Evolutionary conservation across 2,329 filamentous ascomycete genomes (phyloP), one percentile per base, ranked within the genome.

Genomic region (Graphiopsis chlorocephala): DNA sequence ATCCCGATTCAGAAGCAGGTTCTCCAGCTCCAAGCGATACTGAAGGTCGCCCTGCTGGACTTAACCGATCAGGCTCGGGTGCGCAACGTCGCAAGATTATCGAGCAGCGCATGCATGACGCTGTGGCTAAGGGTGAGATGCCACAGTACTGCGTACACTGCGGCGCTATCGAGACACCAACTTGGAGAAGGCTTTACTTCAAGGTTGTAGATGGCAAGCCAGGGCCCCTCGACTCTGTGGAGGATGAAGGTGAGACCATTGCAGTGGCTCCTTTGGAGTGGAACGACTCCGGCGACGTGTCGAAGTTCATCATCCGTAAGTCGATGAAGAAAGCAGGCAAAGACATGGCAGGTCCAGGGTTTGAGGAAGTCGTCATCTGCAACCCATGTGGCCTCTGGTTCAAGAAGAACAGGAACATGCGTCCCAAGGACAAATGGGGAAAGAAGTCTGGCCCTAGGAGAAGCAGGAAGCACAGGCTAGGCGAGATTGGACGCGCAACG

Each of bases 361-460:
- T 90, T 83, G 85, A 84, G 52, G 86, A 91, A 71, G 85, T 91
- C 64, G 84, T 91, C 29, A 85, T 98, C 42, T 99, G 95, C 82
- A 99, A 99, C 76, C 93, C 94, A 65, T 99, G 95, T 75, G 95
- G 95, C 20, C 88, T 99, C 48, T 99, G 93, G 92, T 88, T 99
- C 71, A 88, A 89, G 66, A 98, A 97, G 74, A 92, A 90, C 77
- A 92, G 91, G 73, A 84, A 81, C 26, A 95, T 96, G 81, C 88
- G 95, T 10, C 95, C 95, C 2, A 82, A 87, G 62, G 88, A 94
- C 66, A 88, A 89, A 69, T 99, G 94, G 94, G 89, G 90, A 69
- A 67, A 69, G 33, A 73, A 72, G 64, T 65, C 67, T n/a, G 64
- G 48, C 6, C 66, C 64, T 10, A 63, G 72, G 48, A 71, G 70